phyloP scores from a whole-genome alignment of 257 asterid species.

The Thymus mandschuricus region DNA sequence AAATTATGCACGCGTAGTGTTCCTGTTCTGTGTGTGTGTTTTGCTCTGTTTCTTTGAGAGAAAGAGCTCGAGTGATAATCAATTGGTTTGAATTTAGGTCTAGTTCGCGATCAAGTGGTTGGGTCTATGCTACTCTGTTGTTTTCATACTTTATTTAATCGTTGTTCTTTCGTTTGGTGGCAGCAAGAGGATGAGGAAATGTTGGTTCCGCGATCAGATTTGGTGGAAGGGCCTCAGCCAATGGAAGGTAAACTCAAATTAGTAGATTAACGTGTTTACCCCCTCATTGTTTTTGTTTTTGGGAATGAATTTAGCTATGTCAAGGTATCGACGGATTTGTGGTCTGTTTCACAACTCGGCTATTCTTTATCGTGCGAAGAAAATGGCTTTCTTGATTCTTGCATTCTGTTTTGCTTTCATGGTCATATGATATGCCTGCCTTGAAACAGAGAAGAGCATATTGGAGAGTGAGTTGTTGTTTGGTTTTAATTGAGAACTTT shows the following conservation, averaged over 20 bases:
- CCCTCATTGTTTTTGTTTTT: neutral
- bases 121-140: conserved; percentile 28
- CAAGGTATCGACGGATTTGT: neutral
- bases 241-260: conserved; percentile 61
- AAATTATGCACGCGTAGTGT: conserved; percentile 12
- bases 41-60: conserved; percentile 19
- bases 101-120: conserved; percentile 40
- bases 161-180: conserved; percentile 17
- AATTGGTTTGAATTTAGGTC: conserved; percentile 22
- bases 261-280: neutral
- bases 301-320: neutral
- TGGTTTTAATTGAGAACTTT: conserved; percentile 5
- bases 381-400: neutral
- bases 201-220: conserved; percentile 75
- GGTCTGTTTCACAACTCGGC: neutral
- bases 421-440: neutral
- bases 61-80: conserved; percentile 24
- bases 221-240: conserved; percentile 78
- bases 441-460: neutral
- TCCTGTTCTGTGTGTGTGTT: neutral
- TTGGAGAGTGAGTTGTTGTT: neutral
- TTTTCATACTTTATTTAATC: neutral
- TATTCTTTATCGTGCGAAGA: neutral
- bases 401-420: neutral
- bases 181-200: conserved; percentile 83